Conservation (phyloP, 2,329 filamentous ascomycete genomes). For the Penicillium griseofulvum region DNA sequence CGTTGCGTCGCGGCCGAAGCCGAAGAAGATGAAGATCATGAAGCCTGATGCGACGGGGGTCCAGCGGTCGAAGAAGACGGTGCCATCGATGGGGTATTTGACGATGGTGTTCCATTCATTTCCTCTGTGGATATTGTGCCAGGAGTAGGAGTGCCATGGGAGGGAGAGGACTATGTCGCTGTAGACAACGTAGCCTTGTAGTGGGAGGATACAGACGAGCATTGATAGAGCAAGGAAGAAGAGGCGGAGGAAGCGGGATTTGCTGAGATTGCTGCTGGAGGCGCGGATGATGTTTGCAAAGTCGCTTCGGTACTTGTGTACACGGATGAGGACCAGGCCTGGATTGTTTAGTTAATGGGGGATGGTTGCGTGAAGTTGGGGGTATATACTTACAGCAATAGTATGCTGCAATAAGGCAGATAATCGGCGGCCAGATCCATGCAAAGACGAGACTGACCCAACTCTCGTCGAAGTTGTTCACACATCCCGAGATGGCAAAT, state of each 20-base stretch:
- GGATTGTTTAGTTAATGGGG: not conserved
- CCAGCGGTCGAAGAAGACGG: constrained; percentile 57
- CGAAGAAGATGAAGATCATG: constrained; percentile 62
- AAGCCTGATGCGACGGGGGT: constrained; percentile 54
- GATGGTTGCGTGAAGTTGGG: not conserved
- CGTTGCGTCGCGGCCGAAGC: constrained; percentile 60
- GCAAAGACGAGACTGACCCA: constrained; percentile 58
- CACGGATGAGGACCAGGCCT: constrained; percentile 61
- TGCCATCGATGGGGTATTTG: constrained; percentile 47
- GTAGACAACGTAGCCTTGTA: constrained; percentile 52
- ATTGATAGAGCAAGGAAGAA: constrained; percentile 53
- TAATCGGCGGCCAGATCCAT: constrained; percentile 56
- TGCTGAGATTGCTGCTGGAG: constrained; percentile 52
- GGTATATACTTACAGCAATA: constrained; percentile 54
- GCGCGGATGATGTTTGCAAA: constrained; percentile 57
- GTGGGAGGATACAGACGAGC: constrained; percentile 54
- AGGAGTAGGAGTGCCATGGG: constrained; percentile 50
- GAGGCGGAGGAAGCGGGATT: constrained; percentile 60
- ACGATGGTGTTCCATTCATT: constrained; percentile 50
- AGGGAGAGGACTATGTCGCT: constrained; percentile 38
- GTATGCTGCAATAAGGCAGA: constrained; percentile 53
- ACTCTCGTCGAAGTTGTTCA: constrained; percentile 52
- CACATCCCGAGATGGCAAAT: constrained; percentile 59
- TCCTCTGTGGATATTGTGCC: constrained; percentile 51
- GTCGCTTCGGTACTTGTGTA: constrained; percentile 58